phyloP scores from a whole-genome alignment of 208 protist genomes.

The Jaenimonas drosophilae region DNA sequence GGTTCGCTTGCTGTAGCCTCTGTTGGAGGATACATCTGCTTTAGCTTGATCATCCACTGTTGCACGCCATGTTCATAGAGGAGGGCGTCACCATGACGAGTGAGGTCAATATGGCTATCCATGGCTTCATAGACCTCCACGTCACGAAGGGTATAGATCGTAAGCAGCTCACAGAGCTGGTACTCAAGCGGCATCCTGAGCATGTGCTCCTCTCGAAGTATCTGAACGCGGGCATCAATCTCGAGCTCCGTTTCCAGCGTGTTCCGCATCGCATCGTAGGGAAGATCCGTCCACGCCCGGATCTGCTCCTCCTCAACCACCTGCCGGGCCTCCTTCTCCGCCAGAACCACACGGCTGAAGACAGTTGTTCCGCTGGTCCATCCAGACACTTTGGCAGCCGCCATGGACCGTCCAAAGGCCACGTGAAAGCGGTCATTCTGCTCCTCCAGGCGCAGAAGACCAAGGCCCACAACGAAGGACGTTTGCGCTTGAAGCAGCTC shows the following conservation, averaged over 20 bases:
- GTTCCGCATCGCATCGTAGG: neutral
- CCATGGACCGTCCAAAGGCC: neutral
- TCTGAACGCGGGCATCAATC: slow-evolving; percentile 2
- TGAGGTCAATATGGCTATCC: slow-evolving; percentile 4
- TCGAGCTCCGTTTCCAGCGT: slow-evolving; percentile 5
- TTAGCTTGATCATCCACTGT: neutral
- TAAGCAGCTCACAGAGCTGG: slow-evolving; percentile 9
- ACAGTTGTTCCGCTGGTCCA: neutral
- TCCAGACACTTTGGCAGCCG: neutral
- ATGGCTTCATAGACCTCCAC: slow-evolving; percentile 23
- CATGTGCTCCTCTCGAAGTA: slow-evolving; percentile 5
- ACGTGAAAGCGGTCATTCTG: neutral
- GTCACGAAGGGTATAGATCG: slow-evolving; percentile 20
- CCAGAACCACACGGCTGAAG: neutral
- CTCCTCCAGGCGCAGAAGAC: neutral
- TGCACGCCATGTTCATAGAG: no score
- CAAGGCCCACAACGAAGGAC: neutral
- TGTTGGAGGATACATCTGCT: neutral
- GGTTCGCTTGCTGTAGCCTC: neutral
- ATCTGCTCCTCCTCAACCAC: neutral
- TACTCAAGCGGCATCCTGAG: slow-evolving; percentile 5
- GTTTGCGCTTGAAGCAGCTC: neutral
- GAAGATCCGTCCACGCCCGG: neutral
- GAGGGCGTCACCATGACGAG: neutral
- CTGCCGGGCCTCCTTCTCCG: neutral